Evolutionary conservation across 345 rosid genomes (phyloP).

Genomic region (Euclidium syriacum): DNA sequence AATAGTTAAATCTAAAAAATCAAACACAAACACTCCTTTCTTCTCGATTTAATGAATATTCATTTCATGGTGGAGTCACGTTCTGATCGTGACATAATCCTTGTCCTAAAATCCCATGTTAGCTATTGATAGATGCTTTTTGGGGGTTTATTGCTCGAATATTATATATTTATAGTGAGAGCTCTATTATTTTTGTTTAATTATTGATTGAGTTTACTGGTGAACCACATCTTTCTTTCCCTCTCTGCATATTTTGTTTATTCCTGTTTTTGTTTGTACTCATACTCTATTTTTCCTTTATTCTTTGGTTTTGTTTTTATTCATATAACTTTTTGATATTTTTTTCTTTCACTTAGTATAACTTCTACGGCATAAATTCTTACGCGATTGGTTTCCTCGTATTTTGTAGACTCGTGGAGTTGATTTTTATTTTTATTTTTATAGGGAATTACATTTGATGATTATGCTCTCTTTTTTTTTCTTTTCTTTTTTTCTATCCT

Average conservation of each 20-base stretch:
- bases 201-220: slow-evolving; percentile 3
- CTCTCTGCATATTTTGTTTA: neutral
- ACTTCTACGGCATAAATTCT: neutral
- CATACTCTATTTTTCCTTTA: neutral
- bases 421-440: neutral
- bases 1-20: neutral
- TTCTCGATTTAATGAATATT: neutral
- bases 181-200: neutral
- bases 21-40: neutral
- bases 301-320: slow-evolving; percentile 11
- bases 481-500: too few species aligned
- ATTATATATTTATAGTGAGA: neutral
- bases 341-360: neutral
- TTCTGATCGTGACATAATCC: slow-evolving; percentile 16
- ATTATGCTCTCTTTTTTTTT: too few species aligned
- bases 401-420: neutral
- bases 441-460: neutral
- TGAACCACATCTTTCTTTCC: neutral
- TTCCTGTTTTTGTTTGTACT: too few species aligned
- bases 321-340: neutral
- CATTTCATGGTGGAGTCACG: slow-evolving; percentile 19
- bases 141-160: slow-evolving; percentile 12
- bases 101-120: slow-evolving; percentile 24
- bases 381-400: neutral
- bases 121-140: slow-evolving; percentile 10